Base-by-base conservation (phyloP, 495 filamentous ascomycete species). In the Penicillium paxilli region DNA sequence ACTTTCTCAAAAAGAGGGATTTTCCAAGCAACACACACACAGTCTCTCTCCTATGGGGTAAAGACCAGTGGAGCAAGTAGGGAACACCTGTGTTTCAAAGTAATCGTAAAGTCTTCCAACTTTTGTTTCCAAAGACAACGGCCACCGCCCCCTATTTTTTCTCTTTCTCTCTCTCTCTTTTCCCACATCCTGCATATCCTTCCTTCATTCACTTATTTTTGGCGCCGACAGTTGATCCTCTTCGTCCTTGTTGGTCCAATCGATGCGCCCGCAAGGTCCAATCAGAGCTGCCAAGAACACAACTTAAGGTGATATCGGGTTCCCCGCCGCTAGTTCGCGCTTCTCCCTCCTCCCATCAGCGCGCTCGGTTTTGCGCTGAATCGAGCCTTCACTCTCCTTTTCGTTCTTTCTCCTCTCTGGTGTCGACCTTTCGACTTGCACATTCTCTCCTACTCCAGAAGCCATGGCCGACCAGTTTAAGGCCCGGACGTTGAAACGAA, bases 401-500 rank as follows among this genome's bases (percentile, higher is more conserved):
- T 21, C n/a, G n/a, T n/a, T 49, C 20, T 33, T 47, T 54, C 26
- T 30, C 32, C 19, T 51, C 46, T 50, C 53, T 20, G 46, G 51
- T 42, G 30, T 56, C 52, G 30, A 37, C 47, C 51, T 22, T 37
- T 35, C 44, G 46, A 33, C 30, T 44, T 46, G 47, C 17, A n/a
- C 30, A 32, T 33, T 30, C 25, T 23, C 16, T 37, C 42, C 56
- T 52, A 46, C 49, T 38, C 47, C 58, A 69, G 41, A 49, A 19
- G 61, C 64, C 75, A 96, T 96, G 91, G 80, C 88, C 58, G 92
- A 95, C 71, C 72, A 77, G 63, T 95, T 97, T 67, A 87, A 92
- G 64, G 83, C 87, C 64, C 87, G 89, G 75, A 92, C 95, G 45
- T 83, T 98, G 81, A 96, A 96, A 83, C 87, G 93, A 75, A 96